Percentiles rank a stretch among this genome's conserved stretches.
phyloP scores from a whole-genome alignment of 768 basidiomycete species.

The Aureoboletus auriporus region DNA sequence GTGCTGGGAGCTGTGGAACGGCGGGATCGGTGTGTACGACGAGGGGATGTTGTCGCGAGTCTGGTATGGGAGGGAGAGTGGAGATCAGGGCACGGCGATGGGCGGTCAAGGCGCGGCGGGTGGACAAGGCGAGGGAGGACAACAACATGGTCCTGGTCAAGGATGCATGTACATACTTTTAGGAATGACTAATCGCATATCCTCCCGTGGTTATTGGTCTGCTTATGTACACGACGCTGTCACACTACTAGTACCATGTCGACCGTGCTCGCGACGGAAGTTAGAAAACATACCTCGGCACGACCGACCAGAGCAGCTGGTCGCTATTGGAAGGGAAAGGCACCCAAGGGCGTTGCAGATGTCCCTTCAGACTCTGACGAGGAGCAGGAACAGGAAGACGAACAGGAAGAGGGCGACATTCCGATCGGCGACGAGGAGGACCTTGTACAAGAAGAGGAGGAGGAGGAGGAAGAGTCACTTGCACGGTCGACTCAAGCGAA shows the following conservation, averaged over 20 bases:
- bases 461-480: constrained; percentile 43
- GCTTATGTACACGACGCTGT: constrained; percentile 12
- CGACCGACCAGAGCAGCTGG: constrained; percentile 76
- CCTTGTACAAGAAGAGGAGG: constrained; percentile 34
- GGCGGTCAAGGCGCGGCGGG: constrained; percentile 1
- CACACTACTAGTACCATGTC: constrained; percentile 25
- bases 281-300: constrained; percentile 70
- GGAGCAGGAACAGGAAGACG: constrained; percentile 45
- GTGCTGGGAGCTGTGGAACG: constrained; percentile 68
- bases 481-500: constrained; percentile 33
- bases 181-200: constrained; percentile 21
- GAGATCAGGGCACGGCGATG: constrained; percentile 67
- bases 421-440: constrained; percentile 57
- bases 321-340: constrained; percentile 90
- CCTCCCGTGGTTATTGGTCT: constrained; percentile 3
- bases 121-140: constrained; percentile 14
- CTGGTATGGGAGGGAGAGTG: constrained; percentile 38
- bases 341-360: constrained; percentile 67
- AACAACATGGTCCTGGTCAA: constrained; percentile 18
- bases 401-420: constrained; percentile 52
- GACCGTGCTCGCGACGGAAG: constrained; percentile 31
- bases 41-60: constrained; percentile 15
- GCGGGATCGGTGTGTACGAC: constrained; percentile 56
- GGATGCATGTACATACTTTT: no score
- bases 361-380: constrained; percentile 63